Conservation (phyloP, 2,329 filamentous ascomycete genomes). For the Dothistroma septosporum region DNA sequence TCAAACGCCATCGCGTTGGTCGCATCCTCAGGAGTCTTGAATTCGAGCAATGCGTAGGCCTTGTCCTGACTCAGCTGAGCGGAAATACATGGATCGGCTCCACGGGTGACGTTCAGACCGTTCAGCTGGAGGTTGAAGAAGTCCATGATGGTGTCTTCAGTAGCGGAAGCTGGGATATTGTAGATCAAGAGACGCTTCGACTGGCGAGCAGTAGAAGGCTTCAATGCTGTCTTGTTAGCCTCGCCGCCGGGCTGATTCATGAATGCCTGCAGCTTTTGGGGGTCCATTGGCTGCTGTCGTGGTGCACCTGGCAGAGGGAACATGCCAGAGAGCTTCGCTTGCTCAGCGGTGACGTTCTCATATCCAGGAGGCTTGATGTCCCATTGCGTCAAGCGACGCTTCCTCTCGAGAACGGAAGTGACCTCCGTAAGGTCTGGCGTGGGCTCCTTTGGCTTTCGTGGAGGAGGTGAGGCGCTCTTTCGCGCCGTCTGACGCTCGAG, state of each 20-base stretch:
- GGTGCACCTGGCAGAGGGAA: slow-evolving; percentile 95
- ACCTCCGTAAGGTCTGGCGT: slow-evolving; percentile 91
- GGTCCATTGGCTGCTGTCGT: slow-evolving; percentile 91
- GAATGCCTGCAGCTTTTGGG: slow-evolving; percentile 87
- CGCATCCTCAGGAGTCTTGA: slow-evolving; percentile 79
- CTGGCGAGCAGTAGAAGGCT: slow-evolving; percentile 89
- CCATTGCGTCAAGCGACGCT: slow-evolving; percentile 95
- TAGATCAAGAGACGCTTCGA: slow-evolving; percentile 86
- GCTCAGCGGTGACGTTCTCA: slow-evolving; percentile 95
- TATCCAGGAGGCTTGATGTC: slow-evolving; percentile 98
- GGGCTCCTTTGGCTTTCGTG: slow-evolving; percentile 86
- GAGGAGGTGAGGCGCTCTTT: slow-evolving; percentile 72
- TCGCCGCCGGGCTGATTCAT: slow-evolving; percentile 80
- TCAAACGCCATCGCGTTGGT: slow-evolving; percentile 89
- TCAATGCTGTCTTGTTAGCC: slow-evolving; percentile 71
- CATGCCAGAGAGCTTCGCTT: slow-evolving; percentile 98
- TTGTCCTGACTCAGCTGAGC: slow-evolving; percentile 76
- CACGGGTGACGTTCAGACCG: slow-evolving; percentile 85
- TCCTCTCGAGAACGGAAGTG: slow-evolving; percentile 75
- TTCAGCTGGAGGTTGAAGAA: slow-evolving; percentile 98
- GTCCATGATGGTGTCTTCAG: slow-evolving; percentile 68
- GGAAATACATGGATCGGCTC: slow-evolving; percentile 76
- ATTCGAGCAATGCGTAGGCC: slow-evolving; percentile 83
- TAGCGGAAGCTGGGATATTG: slow-evolving; percentile 70
- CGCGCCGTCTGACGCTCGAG: slow-evolving; percentile 44